These are phyloP conservation scores for Alternaria sp. DNA, from an alignment of 2,329 filamentous ascomycete genomes.

Conservation along the genomic window DNA sequence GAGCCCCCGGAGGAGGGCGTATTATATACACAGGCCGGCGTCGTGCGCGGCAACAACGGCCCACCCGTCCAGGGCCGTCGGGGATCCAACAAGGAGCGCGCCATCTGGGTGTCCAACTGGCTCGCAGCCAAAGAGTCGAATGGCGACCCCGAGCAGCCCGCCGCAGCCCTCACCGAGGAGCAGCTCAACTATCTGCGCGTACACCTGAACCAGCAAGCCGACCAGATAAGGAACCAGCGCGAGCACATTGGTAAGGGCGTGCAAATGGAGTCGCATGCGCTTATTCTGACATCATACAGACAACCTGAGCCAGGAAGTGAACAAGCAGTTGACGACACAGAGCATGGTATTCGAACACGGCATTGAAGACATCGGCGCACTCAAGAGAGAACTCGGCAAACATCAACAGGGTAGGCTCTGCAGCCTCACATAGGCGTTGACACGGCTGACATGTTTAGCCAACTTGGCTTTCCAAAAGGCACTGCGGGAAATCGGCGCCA, in stretches of 20 bases:
- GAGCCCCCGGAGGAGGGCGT: slow-evolving; percentile 68
- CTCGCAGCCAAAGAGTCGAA: slow-evolving; percentile 61
- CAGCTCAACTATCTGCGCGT: slow-evolving; percentile 85
- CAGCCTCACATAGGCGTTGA: slow-evolving; percentile 19
- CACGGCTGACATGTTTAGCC: slow-evolving; percentile 86
- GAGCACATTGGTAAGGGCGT: slow-evolving; percentile 67
- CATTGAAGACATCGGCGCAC: slow-evolving; percentile 83
- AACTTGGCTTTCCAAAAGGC: slow-evolving; percentile 99
- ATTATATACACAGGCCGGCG: slow-evolving; percentile 50
- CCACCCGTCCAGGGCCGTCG: slow-evolving; percentile 36
- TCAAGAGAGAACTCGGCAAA: slow-evolving; percentile 94
- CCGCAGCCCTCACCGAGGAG: slow-evolving; percentile 73
- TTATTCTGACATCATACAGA: slow-evolving; percentile 48
- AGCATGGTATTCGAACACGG: slow-evolving; percentile 78
- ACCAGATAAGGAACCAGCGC: slow-evolving; percentile 86
- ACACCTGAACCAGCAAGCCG: slow-evolving; percentile 91
- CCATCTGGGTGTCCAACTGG: slow-evolving; percentile 58
- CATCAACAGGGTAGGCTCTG: slow-evolving; percentile 67
- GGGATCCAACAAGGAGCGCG: slow-evolving; percentile 45
- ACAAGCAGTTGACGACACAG: slow-evolving; percentile 84
- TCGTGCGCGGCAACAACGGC: slow-evolving; percentile 39
- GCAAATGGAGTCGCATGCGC: background rate
- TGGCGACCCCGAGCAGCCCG: slow-evolving; percentile 53
- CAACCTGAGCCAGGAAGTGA: slow-evolving; percentile 82
- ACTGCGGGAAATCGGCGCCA: slow-evolving; percentile 92